These are phyloP conservation scores for Dactylellina drechsleri DNA, from an alignment of 2,329 filamentous ascomycete species.

Conservation along the genomic window DNA sequence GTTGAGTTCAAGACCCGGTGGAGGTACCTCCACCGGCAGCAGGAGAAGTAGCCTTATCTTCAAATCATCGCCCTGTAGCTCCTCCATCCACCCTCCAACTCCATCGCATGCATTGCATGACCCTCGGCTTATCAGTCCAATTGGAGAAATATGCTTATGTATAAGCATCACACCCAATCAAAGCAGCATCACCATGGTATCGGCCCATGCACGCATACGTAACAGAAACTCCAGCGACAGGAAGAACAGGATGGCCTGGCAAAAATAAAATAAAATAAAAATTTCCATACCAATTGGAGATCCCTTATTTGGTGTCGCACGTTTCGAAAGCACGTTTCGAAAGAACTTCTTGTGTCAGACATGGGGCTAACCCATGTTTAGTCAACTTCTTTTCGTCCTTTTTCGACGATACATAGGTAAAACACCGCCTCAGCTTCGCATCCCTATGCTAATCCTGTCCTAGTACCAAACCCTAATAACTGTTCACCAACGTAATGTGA, in stretches of 20 bases:
- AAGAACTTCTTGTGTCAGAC: slow-evolving; percentile 52
- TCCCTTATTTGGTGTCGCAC: slow-evolving; percentile 47
- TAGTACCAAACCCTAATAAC: neutral
- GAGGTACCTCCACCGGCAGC: slow-evolving; percentile 5
- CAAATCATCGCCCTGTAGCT: slow-evolving; percentile 6
- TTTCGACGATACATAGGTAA: slow-evolving; percentile 46
- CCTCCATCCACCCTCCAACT: neutral
- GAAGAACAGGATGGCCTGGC: slow-evolving; percentile 10
- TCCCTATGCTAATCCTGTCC: neutral
- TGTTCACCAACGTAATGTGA: slow-evolving; percentile 1
- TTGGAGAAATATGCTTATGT: neutral
- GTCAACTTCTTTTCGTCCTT: slow-evolving; percentile 26
- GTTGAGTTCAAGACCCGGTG: slow-evolving; percentile 19
- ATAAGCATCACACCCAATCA: slow-evolving; percentile 11
- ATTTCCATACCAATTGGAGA: slow-evolving; percentile 13
- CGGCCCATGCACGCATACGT: slow-evolving; percentile 31
- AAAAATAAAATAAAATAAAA: neutral
- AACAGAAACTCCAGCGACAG: slow-evolving; percentile 12
- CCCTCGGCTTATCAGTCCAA: slow-evolving; percentile 31
- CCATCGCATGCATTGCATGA: neutral
- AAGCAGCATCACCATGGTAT: slow-evolving; percentile 20
- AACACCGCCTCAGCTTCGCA: slow-evolving; percentile 34
- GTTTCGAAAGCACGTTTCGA: no score
- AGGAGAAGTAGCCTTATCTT: slow-evolving; percentile 26
- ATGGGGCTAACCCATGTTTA: slow-evolving; percentile 42